Percentiles rank a stretch among this genome's conserved stretches.
Conservation (phyloP, 352 stramenopile species). For the Thalassiosira hispida region DNA sequence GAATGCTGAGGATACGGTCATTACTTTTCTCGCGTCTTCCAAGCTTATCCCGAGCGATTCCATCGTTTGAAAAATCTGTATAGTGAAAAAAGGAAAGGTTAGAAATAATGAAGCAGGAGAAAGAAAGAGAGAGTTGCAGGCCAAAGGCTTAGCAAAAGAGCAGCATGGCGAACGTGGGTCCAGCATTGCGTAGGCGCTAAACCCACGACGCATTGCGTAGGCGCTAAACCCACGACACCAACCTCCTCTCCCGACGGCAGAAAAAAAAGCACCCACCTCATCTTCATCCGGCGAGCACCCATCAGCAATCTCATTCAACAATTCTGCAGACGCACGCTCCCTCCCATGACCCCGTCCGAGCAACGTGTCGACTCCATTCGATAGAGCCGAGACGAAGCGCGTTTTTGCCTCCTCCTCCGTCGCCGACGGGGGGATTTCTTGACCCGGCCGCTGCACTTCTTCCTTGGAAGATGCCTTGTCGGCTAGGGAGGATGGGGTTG, state of each 20-base stretch:
- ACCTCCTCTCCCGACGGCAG: neutral
- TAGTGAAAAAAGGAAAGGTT: neutral
- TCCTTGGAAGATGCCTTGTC: neutral
- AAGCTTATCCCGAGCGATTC: slow-evolving; percentile 38
- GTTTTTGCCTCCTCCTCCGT: slow-evolving; percentile 39
- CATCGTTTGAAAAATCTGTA: slow-evolving; percentile 53
- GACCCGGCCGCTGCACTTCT: neutral
- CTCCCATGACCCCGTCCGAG: slow-evolving; percentile 24
- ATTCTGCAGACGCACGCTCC: slow-evolving; percentile 26
- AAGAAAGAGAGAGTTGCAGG: neutral
- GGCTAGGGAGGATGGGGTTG: neutral
- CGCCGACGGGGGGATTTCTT: slow-evolving; percentile 13
- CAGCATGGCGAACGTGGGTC: no score
- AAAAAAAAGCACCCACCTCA: slow-evolving; percentile 32
- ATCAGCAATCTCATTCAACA: slow-evolving; percentile 42
- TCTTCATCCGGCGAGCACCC: slow-evolving; percentile 47
- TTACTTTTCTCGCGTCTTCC: slow-evolving; percentile 49
- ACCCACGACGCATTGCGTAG: no score
- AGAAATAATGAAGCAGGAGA: slow-evolving; percentile 1
- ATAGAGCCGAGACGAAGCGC: slow-evolving; percentile 21
- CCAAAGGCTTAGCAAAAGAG: no score
- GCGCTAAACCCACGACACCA: no score
- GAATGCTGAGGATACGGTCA: slow-evolving; percentile 42
- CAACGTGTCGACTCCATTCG: slow-evolving; percentile 30
- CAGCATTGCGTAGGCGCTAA: no score